These are phyloP conservation scores for Nicotiana rustica DNA, from an alignment of 305 asterid species.

Conservation along the genomic window DNA sequence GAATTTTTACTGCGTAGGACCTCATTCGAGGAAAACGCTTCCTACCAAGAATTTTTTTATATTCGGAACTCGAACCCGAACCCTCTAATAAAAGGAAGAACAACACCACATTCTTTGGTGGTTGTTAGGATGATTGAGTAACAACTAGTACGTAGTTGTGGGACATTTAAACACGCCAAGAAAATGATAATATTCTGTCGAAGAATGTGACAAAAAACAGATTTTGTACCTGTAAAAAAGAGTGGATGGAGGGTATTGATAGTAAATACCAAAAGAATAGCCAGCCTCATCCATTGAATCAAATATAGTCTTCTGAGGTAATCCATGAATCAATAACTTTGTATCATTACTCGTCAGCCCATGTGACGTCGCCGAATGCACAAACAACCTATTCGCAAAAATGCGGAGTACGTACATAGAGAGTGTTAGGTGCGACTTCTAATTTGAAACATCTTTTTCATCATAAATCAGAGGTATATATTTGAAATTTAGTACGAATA, in stretches of 20 bases:
- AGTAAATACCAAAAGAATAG: slow-evolving; percentile 65
- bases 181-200: not conserved
- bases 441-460: too few relatives aligned
- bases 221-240: slow-evolving; percentile 69
- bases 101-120: too few relatives aligned
- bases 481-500: too few relatives aligned
- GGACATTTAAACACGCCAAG: not conserved
- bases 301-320: slow-evolving; percentile 84
- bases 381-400: slow-evolving; percentile 61
- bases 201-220: not conserved
- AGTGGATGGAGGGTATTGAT: slow-evolving; percentile 80
- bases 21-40: too few relatives aligned
- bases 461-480: not conserved
- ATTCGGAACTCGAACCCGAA: too few relatives aligned
- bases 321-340: slow-evolving; percentile 63
- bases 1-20: too few relatives aligned
- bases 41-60: too few relatives aligned
- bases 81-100: too few relatives aligned
- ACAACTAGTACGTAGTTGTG: too few relatives aligned
- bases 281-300: slow-evolving; percentile 77
- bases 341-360: slow-evolving; percentile 69
- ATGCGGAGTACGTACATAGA: not conserved
- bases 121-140: too few relatives aligned
- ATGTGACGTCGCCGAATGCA: slow-evolving; percentile 78
- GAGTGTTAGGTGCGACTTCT: not conserved